Evolutionary conservation across 148 eudicot genomes (phyloP).

Genomic region (Camellia lanceoleosa): DNA sequence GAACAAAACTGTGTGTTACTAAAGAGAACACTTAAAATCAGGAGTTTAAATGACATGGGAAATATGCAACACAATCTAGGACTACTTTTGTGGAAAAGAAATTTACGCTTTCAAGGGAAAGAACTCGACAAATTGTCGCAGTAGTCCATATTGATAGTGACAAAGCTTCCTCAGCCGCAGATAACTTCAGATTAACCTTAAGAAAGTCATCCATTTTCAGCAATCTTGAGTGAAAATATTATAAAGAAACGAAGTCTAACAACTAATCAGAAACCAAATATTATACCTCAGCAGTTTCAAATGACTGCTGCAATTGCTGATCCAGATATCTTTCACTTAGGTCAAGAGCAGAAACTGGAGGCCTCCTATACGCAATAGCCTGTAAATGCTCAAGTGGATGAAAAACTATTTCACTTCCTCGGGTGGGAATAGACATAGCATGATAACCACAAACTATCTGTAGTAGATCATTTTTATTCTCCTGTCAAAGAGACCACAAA

Average conservation of each 20-base stretch:
- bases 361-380: constrained; percentile 62
- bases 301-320: constrained; percentile 31
- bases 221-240: not conserved
- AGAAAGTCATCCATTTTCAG: constrained; percentile 11
- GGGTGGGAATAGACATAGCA: constrained; percentile 57
- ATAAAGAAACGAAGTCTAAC: constrained; percentile 5
- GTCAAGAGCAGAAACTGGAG: constrained; percentile 58
- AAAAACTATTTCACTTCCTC: constrained; percentile 70
- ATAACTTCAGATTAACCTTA: constrained; percentile 71
- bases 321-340: constrained; percentile 39
- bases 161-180: constrained; percentile 89
- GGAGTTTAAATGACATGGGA: not conserved
- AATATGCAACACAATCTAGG: not conserved
- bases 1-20: not conserved
- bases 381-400: constrained; percentile 93
- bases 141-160: constrained; percentile 90
- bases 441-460: constrained; percentile 77
- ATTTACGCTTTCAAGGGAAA: constrained; percentile 88
- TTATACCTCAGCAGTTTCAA: constrained; percentile 52
- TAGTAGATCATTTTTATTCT: constrained; percentile 68
- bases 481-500: constrained; percentile 47
- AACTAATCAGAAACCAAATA: constrained; percentile 20
- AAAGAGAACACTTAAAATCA: not conserved
- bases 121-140: constrained; percentile 81
- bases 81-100: constrained; percentile 7